Evolutionary conservation across 305 asterid species (phyloP), one percentile per base, ranked within the genome.

Genomic region (Solanum hybrid): DNA sequence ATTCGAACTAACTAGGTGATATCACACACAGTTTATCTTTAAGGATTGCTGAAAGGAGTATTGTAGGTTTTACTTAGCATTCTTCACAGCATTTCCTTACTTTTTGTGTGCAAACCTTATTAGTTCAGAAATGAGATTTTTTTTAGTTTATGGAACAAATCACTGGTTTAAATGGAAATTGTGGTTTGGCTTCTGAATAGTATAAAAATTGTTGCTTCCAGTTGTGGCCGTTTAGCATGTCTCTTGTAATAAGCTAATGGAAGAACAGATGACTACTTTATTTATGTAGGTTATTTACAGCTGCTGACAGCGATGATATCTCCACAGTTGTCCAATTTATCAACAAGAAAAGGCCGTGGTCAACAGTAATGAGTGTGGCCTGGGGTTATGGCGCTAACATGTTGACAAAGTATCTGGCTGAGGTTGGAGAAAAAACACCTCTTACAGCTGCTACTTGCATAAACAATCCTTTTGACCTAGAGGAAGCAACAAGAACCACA

Each of bases 301-400:
- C 99, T 92, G 99, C 99, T 94, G 99, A 98, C 91, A 98, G 99
- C 89, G 98, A 97, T 94, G 99, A 98, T 95, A 89, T 97, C 93
- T 96, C 95, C 94, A 94, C 97, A 91, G 97, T 95, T 91, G 92
- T 97, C 89, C 96, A 95, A 86, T 95, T 90, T 89, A 91, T 98
- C 89, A 94, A 92, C 90, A 95, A 95, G 94, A 95, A 94, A 92
- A 97, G 99, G 92, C 96, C 99, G 78, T 92, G 98, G 98, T 93
- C 99, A 91, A 96, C 99, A 87, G 92, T 98, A 89, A 92, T 97
- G 99, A 95, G 95, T 34, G 93, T 97, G 91, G 99, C 97, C 92
- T 98, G 98, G 98, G 99, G 97, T 80, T 96, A 94, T 93, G 99
- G 99, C 73, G 99, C 99, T 91, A 98, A 96, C 91, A 98, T 98